Evolutionary conservation across 2,329 filamentous ascomycete species (phyloP), one percentile per base, ranked within the genome.

Genomic region (Alternaria sp.): DNA sequence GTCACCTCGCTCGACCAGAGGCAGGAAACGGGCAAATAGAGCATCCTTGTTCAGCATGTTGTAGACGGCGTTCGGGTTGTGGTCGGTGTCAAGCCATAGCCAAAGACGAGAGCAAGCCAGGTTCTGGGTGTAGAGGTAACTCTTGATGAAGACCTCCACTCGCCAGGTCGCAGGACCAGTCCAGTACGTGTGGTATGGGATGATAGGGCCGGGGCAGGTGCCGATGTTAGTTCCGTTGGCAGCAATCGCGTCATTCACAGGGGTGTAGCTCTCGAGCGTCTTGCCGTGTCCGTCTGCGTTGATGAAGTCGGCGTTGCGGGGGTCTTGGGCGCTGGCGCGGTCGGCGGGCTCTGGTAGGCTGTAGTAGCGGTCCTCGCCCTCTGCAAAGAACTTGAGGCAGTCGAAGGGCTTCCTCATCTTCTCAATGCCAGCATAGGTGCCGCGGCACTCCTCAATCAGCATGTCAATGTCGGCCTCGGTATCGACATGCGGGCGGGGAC

Each of bases 141-240:
- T 83, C 77, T 87, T 87, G 77, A 87, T 77, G 67, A 87, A 87
- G 28, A 85, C 78, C 67, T 87, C 85, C 45, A 87, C 83, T 46
- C 85, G 79, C 85, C 85, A 87, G 4, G 85, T 87, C 4, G 85
- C 85, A 9, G 85, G 83, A 4, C 85, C 85, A 8, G 85, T 85
- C 85, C 85, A 87, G 80, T 87, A 87, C 26, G 83, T 82, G 67
- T 87, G 85, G 55, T 85, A 87, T 5, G 85, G 85, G 28, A 86
- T 81, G 65, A 87, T 85, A n/a, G 85, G 85, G 2, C 85, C 85
- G 45, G 84, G 80, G 65, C 85, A 87, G 25, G 81, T 80, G n/a
- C 85, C 85, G 40, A 83, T 79, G 10, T 73, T 79, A 3, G 77
- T 68, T 53, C 81, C 82, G 17, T 83, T 78, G 4, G 79, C 73